These are phyloP conservation scores for Arthrobotrys musiformis DNA, from an alignment of 2,329 filamentous ascomycete species.

Conservation along the genomic window DNA sequence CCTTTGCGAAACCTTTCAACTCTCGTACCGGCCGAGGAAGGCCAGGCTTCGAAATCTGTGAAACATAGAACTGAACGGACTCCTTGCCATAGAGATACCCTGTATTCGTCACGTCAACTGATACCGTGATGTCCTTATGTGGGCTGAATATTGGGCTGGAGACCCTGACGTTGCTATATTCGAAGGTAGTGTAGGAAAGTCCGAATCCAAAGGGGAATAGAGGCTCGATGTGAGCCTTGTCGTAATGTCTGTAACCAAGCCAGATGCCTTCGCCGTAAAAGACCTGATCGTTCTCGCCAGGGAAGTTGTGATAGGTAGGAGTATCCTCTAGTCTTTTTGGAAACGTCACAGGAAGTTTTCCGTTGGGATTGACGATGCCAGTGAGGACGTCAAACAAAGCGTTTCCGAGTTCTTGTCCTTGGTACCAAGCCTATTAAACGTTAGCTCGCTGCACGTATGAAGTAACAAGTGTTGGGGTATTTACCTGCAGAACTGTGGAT, in stretches of 20 bases:
- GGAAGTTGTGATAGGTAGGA: conserved; percentile 78
- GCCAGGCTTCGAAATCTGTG: conserved; percentile 58
- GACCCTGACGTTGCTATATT: conserved; percentile 57
- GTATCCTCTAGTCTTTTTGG: conserved; percentile 75
- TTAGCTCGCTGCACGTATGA: conserved; percentile 27
- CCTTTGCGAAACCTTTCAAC: conserved; percentile 65
- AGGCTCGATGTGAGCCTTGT: conserved; percentile 73
- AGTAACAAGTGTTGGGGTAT: conserved; percentile 25
- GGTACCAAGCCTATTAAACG: conserved; percentile 78
- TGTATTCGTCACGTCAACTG: conserved; percentile 60
- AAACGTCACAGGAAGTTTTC: conserved; percentile 79
- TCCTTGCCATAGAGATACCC: conserved; percentile 59
- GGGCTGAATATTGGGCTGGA: conserved; percentile 56
- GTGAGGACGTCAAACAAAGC: conserved; percentile 81
- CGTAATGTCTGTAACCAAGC: conserved; percentile 83
- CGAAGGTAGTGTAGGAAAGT: conserved; percentile 79
- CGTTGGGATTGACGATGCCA: conserved; percentile 77
- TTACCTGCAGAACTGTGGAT: conserved; percentile 61
- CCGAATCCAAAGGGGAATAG: conserved; percentile 84
- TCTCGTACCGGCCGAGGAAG: conserved; percentile 63
- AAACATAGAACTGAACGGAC: conserved; percentile 60
- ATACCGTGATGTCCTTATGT: conserved; percentile 55
- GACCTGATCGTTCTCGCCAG: conserved; percentile 73
- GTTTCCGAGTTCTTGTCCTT: conserved; percentile 86
- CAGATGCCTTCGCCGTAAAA: conserved; percentile 84